These are phyloP conservation scores for Suhomyces kunorum DNA, from an alignment of 1,139 yeast genomes.

Conservation along the genomic window DNA sequence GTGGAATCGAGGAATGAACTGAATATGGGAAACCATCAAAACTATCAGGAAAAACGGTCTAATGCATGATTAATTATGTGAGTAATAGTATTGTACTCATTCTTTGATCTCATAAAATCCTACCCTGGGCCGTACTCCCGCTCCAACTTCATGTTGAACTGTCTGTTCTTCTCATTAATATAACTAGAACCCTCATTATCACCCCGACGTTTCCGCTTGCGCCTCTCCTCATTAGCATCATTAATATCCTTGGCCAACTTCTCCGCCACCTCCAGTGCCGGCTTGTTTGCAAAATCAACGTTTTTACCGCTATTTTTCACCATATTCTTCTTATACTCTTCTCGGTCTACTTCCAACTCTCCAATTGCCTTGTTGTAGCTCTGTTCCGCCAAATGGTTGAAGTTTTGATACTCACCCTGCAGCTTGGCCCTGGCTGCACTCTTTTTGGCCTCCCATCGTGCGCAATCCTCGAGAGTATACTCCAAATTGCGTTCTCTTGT, in stretches of 20 bases:
- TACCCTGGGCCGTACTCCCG: constrained; percentile 41
- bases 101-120: not conserved
- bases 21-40: too few species aligned
- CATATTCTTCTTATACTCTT: constrained; percentile 40
- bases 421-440: constrained; percentile 14
- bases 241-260: constrained; percentile 40
- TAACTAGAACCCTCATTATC: constrained; percentile 39
- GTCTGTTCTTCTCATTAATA: constrained; percentile 76
- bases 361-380: constrained; percentile 52
- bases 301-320: not conserved
- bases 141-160: constrained; percentile 72
- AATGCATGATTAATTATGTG: too few species aligned
- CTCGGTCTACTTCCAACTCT: constrained; percentile 42
- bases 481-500: constrained; percentile 51
- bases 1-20: too few species aligned
- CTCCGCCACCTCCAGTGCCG: constrained; percentile 40
- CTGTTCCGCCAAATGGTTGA: constrained; percentile 54
- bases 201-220: constrained; percentile 32
- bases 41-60: too few species aligned
- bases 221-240: constrained; percentile 35
- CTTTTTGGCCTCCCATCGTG: constrained; percentile 58
- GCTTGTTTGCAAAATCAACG: constrained; percentile 26
- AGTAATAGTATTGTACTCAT: too few species aligned
- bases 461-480: constrained; percentile 69
- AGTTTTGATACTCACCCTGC: constrained; percentile 38